Evolutionary conservation across 768 basidiomycete species (phyloP), one percentile per base, ranked within the genome.

Genomic region (Plicaturopsis crispa): DNA sequence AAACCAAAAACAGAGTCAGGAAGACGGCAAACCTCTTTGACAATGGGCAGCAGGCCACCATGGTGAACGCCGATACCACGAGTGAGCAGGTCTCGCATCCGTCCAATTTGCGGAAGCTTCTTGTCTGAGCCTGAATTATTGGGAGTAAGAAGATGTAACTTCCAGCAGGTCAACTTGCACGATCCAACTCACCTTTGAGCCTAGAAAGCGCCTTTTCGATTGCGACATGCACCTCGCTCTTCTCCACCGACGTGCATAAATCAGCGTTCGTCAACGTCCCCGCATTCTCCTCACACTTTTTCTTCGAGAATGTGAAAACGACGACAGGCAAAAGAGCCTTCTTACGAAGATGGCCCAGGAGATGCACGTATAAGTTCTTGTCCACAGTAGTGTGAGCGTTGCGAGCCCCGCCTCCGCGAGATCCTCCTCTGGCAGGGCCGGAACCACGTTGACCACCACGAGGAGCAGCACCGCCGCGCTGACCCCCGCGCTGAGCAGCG

Each of bases 1-100:
- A 45, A 36, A 42, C 21, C 14, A 24, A 41, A 44, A 31, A 35
- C 24, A 5, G 17, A 26, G n/a, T 2, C 35, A 31, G n/a, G 17
- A 5, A 33, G 13, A 23, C 4, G 8, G 46, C 67, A 21, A 34
- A 89, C 92, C 70, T 94, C 96, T 70, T 99, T 99, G 39, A 99
- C 89, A 23, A 99, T 84, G 4, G 96, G 96, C 6, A 99, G 63
- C 12, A 99, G 69, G 3, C 96, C 96, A 31, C 96, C 96, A 50
- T 99, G 96, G 58, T 99, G 96, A 2, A 99, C 86, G 4, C 93
- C 96, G 38, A 99, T 94, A 26, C 96, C 96, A 35, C 96, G 78
- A 24, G 80, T 78, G 6, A 99, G 74, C 30, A 97, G 61, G 48
- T 93, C 86, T 11, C 87, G 72, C 79, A 97, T 98, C 32, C 84